Evolutionary conservation across 2,329 filamentous ascomycete species (phyloP).

Genomic region (Zopfia rhizophila): DNA sequence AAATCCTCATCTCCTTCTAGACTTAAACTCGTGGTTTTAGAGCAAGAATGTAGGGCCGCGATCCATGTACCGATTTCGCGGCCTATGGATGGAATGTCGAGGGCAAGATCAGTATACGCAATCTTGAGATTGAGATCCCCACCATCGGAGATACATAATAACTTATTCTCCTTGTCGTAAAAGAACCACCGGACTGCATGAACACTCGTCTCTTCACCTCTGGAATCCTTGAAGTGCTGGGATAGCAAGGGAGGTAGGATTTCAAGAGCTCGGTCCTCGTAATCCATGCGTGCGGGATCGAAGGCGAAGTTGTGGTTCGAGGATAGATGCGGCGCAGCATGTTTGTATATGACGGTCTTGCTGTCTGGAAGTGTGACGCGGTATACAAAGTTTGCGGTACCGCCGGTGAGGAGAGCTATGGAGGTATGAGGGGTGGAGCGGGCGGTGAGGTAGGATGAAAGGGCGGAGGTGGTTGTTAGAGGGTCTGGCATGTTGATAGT

Average conservation of each 20-base stretch:
- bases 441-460: constrained; percentile 32
- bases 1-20: constrained; percentile 2
- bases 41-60: constrained; percentile 36
- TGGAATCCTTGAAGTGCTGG: constrained; percentile 4
- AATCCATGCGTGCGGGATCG: constrained; percentile 44
- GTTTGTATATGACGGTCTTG: constrained; percentile 43
- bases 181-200: constrained; percentile 30
- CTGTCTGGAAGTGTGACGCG: constrained; percentile 31
- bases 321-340: constrained; percentile 44
- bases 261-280: constrained; percentile 41
- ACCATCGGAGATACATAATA: constrained; percentile 45
- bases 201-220: constrained; percentile 10
- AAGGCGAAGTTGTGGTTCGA: constrained; percentile 37
- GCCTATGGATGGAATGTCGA: constrained; percentile 36
- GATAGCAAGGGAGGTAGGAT: constrained; percentile 25
- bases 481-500: constrained; percentile 2
- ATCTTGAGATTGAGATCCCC: constrained; percentile 43
- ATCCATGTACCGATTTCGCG: constrained; percentile 45
- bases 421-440: constrained; percentile 6
- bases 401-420: constrained; percentile 40
- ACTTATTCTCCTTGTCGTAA: constrained; percentile 38
- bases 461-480: constrained; percentile 33
- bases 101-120: constrained; percentile 34
- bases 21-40: constrained; percentile 7
- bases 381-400: constrained; percentile 50